Conservation (phyloP, 108 stramenopile species). For the Tribonema minus region DNA sequence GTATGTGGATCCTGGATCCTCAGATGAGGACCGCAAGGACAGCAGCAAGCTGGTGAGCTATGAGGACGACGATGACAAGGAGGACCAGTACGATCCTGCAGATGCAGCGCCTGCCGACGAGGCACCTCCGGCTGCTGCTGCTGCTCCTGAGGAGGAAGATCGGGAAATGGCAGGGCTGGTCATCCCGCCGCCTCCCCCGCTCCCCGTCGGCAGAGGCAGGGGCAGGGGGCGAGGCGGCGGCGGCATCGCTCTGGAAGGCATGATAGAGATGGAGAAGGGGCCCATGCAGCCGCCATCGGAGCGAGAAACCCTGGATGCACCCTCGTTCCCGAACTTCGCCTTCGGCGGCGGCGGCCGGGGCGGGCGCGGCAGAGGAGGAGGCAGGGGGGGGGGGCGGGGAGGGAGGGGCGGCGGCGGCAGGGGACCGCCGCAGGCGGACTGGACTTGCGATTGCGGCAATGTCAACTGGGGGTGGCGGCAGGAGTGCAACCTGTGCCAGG, state of each 20-base stretch:
- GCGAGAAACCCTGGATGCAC: conserved; percentile 1
- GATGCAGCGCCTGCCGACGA: conserved; percentile 1
- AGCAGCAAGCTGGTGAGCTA: too few species aligned
- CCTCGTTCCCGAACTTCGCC: conserved; percentile 5
- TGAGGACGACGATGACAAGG: too few species aligned
- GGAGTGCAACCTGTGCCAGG: conserved; percentile 48
- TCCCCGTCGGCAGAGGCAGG: conserved; percentile 19
- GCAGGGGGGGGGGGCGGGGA: background rate
- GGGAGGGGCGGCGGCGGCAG: background rate
- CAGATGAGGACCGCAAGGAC: too few species aligned
- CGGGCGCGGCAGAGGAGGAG: background rate
- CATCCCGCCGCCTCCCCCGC: background rate
- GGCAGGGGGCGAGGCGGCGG: conserved; percentile 35
- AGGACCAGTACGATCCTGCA: conserved; percentile 8
- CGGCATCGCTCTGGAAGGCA: conserved; percentile 20
- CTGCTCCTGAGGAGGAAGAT: background rate
- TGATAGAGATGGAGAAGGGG: conserved; percentile 26
- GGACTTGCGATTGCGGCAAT: background rate
- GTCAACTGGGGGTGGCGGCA: conserved; percentile 49
- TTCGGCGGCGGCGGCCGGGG: conserved; percentile 11
- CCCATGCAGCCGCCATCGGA: too few species aligned
- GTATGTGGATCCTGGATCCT: too few species aligned
- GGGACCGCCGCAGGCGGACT: background rate
- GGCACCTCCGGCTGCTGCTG: too few species aligned
- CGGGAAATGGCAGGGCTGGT: background rate